Evolutionary conservation across 1,139 yeast genomes (phyloP), one percentile per base, ranked within the genome.

Genomic region (Casaregolazyma suthepensis): DNA sequence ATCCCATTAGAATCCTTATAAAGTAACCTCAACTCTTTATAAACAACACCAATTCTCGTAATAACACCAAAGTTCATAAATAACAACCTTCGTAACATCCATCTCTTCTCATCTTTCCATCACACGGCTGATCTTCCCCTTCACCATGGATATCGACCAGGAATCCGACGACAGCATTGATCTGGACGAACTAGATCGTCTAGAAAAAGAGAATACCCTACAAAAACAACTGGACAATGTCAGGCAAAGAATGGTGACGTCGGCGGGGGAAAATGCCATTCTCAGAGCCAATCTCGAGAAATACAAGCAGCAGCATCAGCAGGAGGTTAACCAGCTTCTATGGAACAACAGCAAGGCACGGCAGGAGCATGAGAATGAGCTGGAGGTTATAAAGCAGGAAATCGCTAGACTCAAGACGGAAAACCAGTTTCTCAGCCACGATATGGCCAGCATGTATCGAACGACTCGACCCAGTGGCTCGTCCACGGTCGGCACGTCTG

Each of bases 181-280:
- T 47, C 43, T 59, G 38, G 61, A 59, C 43, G 61, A 60, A 49
- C 44, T 59, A 17, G 59, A 52, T 19, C 31, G 54, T 17, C 47
- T 40, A 43, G 57, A 52, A 19, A 46, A 37, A 40, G 31, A 47
- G 10, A 50, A 52, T 22, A 42, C 46, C 19, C 46, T 49, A 15
- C 45, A 50, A 26, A 19, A 43, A 26, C 47, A 35, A 19, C 29
- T 47, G 10, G 51, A 54, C 6, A 54, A 48, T 18, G 45, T 51
- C 18, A 50, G 43, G 10, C 50, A 46, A 26, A 52, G 52, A 29
- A 47, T 59, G 42, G 59, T 59, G 49, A 54, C 56, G 26, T 51
- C 57, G 43, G 52, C 50, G 12, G 96, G 96, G 2, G 96, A 89
- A 63, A 81, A 86, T 31, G 83, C 94, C 10, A 83, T 88, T 42